Base-by-base conservation (phyloP, 495 filamentous ascomycete genomes). In the Xylaria acuta region DNA sequence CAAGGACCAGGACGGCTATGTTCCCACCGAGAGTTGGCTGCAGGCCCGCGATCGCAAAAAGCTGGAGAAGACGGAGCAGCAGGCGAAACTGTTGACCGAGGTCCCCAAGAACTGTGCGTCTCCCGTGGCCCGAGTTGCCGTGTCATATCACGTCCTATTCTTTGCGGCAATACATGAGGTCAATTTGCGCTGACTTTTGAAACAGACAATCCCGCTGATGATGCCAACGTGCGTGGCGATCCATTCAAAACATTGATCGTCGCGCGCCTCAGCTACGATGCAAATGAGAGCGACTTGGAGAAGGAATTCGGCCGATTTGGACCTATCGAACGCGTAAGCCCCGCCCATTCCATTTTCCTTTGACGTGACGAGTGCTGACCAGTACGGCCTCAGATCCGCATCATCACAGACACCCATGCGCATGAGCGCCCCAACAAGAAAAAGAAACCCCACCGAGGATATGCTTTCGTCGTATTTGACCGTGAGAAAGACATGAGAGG, bases 401-500 rank as follows among this genome's bases (percentile, higher is more conserved):
- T 97, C 76, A 90, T 98, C 72, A 87, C 79, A 43, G 88, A 93
- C 75, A 88, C 86, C 27, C 85, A 90, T 75, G 88, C 88, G 73
- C 86, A 90, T 69, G 85, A 91, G 67, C 91, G 90, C 67, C 87
- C 88, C 5, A 94, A 93, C 75, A 91, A 91, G 78, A 89, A 90
- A 67, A 95, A 94, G 80, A 97, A 97, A 82, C 86, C 90, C 56
- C 92, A 96, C 80, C 88, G 90, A 75, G 96, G 96, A 73, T 99
- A 99, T 84, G 96, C 94, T 71, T 99, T 99, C 80, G 91, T 99
- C 75, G 94, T 98, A 60, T 99, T 94, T 80, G 95, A 98, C 83
- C 91, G 93, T 77, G 96, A 98, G 82, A 95, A 95, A 83, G 96
- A 99, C 79, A 98, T 99, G 97, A 98, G 97, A 92, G 95, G 96